Evolutionary conservation across 1,284 basidiomycete species (phyloP).

Genomic region (Crocinoboletus sp.): DNA sequence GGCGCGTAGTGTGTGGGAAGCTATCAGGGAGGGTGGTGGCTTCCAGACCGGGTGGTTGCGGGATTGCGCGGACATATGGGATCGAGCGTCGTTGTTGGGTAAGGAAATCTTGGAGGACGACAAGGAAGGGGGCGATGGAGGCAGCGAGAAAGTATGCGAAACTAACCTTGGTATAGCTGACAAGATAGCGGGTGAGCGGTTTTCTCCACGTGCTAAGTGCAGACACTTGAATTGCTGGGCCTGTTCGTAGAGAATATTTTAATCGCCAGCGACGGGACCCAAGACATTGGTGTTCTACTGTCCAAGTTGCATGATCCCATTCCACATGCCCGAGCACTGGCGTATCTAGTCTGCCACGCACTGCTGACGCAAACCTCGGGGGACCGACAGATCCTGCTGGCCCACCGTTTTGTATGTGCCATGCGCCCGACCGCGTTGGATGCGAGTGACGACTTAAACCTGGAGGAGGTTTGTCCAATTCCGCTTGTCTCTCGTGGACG

Average conservation of each 20-base stretch:
- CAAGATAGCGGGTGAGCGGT: slow-evolving; percentile 59
- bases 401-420: slow-evolving; percentile 43
- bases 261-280: slow-evolving; percentile 39
- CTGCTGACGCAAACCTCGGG: slow-evolving; percentile 53
- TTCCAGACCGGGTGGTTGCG: slow-evolving; percentile 32
- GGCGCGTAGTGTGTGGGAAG: slow-evolving; percentile 60
- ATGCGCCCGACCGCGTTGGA: slow-evolving; percentile 47
- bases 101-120: slow-evolving; percentile 27
- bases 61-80: slow-evolving; percentile 45
- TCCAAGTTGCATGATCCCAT: slow-evolving; percentile 49
- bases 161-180: slow-evolving; percentile 50
- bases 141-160: slow-evolving; percentile 43
- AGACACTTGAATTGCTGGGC: neutral
- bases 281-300: slow-evolving; percentile 35
- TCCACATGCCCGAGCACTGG: slow-evolving; percentile 51
- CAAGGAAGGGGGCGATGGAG: slow-evolving; percentile 34
- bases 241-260: slow-evolving; percentile 54
- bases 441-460: slow-evolving; percentile 34
- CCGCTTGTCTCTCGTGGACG: neutral
- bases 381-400: slow-evolving; percentile 52
- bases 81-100: slow-evolving; percentile 20
- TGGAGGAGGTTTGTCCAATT: slow-evolving; percentile 39
- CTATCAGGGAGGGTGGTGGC: slow-evolving; percentile 34
- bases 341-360: slow-evolving; percentile 54
- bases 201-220: neutral